Evolutionary conservation across 306 rosid species (phyloP).

Genomic region (Fragaria ananassa): DNA sequence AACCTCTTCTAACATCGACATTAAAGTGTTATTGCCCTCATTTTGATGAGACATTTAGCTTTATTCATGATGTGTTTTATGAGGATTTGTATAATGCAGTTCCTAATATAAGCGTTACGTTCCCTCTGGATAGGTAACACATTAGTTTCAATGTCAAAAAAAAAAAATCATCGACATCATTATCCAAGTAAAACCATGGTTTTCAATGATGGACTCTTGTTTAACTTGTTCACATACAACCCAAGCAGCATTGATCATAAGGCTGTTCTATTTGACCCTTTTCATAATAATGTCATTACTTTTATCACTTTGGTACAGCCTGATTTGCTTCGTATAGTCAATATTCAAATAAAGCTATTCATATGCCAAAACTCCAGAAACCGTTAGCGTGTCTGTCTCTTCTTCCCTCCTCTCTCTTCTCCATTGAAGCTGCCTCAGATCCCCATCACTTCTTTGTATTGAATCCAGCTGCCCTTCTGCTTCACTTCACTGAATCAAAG

Average conservation of each 20-base stretch:
- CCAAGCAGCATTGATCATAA: background rate
- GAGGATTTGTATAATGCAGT: no score
- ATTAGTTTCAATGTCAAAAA: no score
- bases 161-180: no score
- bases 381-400: background rate
- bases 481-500: background rate
- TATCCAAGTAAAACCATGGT: background rate
- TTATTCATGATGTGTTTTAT: no score
- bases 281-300: background rate
- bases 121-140: no score
- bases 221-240: background rate
- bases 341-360: background rate
- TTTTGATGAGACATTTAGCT: no score
- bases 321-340: background rate
- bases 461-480: background rate
- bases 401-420: background rate
- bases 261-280: background rate
- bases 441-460: background rate
- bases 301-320: background rate
- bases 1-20: background rate
- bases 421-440: conserved; percentile 5
- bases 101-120: no score
- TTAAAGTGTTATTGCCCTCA: no score
- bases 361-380: conserved; percentile 5
- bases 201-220: background rate